These are phyloP conservation scores for Tinospora cordifolia DNA, from an alignment of 164 flowering plant species.

Conservation along the genomic window DNA sequence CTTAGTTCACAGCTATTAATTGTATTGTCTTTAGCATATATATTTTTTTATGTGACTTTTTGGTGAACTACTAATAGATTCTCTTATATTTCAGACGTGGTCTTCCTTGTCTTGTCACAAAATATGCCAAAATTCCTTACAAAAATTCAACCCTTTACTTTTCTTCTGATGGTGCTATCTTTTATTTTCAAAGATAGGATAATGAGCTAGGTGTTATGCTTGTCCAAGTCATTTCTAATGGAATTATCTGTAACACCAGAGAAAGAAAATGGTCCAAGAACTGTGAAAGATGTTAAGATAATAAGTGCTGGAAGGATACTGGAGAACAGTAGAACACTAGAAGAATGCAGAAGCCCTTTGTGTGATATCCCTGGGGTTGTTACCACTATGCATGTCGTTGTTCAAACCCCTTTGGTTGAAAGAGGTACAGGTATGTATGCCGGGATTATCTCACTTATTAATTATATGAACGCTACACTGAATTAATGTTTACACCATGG, in stretches of 20 bases:
- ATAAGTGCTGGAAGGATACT: conserved; percentile 73
- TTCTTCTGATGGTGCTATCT: background rate
- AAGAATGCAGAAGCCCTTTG: conserved; percentile 70
- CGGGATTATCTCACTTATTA: background rate
- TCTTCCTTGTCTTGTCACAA: background rate
- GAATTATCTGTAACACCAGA: conserved; percentile 30
- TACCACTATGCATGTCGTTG: conserved; percentile 85
- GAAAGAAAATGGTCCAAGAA: conserved; percentile 73
- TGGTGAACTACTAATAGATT: background rate
- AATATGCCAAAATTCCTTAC: background rate
- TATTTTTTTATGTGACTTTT: too few species aligned
- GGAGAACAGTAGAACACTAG: conserved; percentile 70
- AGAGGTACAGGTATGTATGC: conserved; percentile 36
- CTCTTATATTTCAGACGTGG: background rate
- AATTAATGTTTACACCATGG: too few species aligned
- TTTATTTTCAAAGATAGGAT: background rate
- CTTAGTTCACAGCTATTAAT: background rate
- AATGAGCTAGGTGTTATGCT: background rate
- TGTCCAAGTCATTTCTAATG: background rate
- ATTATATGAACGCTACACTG: background rate
- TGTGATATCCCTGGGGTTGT: conserved; percentile 69
- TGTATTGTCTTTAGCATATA: background rate
- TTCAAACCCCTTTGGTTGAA: conserved; percentile 49
- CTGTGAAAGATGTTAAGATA: conserved; percentile 71
- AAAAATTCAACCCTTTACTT: background rate